These are phyloP conservation scores for Antrodiella citrinella DNA, from an alignment of 768 basidiomycete genomes.

Conservation along the genomic window DNA sequence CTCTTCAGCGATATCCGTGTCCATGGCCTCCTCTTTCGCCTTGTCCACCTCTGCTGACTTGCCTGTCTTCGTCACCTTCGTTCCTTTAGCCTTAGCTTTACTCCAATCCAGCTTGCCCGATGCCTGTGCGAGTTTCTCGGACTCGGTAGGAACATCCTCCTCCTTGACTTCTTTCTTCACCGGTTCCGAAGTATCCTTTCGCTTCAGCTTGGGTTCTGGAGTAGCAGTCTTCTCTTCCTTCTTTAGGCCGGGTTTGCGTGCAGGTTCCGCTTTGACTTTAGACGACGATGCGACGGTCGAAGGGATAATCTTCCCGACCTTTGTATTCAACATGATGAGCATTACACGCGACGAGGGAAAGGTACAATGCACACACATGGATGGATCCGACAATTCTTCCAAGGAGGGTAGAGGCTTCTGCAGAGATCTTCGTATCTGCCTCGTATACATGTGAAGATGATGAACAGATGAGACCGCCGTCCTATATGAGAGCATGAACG, in stretches of 20 bases:
- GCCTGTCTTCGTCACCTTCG: slow-evolving; percentile 11
- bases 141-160: slow-evolving; percentile 18
- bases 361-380: no score
- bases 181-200: slow-evolving; percentile 17
- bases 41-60: slow-evolving; percentile 9
- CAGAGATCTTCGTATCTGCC: slow-evolving; percentile 22
- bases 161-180: slow-evolving; percentile 14
- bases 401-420: slow-evolving; percentile 13
- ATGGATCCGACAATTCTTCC: slow-evolving; percentile 22
- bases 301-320: slow-evolving; percentile 13
- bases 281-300: slow-evolving; percentile 10
- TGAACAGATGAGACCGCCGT: slow-evolving; percentile 33
- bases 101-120: slow-evolving; percentile 57
- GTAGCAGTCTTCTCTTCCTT: slow-evolving; percentile 6
- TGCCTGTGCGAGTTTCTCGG: slow-evolving; percentile 14
- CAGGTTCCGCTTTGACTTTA: slow-evolving; percentile 4
- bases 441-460: slow-evolving; percentile 24
- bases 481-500: slow-evolving; percentile 23
- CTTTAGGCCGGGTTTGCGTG: slow-evolving; percentile 6
- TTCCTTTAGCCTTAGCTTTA: slow-evolving; percentile 42
- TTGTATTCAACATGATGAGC: slow-evolving; percentile 5
- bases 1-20: slow-evolving; percentile 6
- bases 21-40: slow-evolving; percentile 11
- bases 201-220: slow-evolving; percentile 18
- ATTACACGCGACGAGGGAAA: no score